A percentile compares a stretch with the other conserved stretches of the same genome.
Conservation (phyloP, 1,284 basidiomycete genomes). For the Trichosporon faecale region DNA sequence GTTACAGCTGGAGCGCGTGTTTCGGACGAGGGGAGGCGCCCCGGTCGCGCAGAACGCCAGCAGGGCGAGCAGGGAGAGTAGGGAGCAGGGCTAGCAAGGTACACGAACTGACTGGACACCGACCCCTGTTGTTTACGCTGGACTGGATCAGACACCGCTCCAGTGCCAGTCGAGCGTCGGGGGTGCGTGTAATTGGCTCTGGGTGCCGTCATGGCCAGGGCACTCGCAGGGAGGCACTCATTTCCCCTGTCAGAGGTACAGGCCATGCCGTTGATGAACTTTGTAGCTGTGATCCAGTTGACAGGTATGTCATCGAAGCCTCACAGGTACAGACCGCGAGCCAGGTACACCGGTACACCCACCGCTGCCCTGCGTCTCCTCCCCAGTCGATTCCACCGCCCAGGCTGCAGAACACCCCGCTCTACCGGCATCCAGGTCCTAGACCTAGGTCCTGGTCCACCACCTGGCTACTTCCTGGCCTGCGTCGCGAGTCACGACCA, state of each 20-base stretch:
- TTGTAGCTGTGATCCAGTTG: neutral
- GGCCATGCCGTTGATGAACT: slow-evolving; percentile 6
- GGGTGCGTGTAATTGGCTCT: neutral
- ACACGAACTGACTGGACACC: neutral
- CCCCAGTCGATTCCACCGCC: neutral
- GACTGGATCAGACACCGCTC: neutral
- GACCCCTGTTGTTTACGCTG: neutral
- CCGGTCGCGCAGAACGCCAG: neutral
- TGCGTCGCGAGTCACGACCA: neutral
- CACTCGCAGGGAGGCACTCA: neutral
- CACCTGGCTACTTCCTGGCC: neutral
- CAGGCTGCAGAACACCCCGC: neutral
- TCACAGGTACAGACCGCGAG: neutral
- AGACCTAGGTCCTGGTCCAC: neutral
- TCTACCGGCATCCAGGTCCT: neutral
- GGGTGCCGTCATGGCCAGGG: slow-evolving; percentile 6
- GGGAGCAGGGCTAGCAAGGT: too few relatives aligned
- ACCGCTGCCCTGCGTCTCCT: neutral
- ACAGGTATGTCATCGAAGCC: slow-evolving; percentile 3
- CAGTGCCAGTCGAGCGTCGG: too few relatives aligned
- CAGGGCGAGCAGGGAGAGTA: too few relatives aligned
- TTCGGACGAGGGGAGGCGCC: neutral
- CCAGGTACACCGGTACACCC: neutral
- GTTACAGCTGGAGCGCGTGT: neutral
- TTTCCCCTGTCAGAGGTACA: slow-evolving; percentile 9